phyloP scores from a whole-genome alignment of 768 basidiomycete genomes.

The Chlorophyllum brunneum region DNA sequence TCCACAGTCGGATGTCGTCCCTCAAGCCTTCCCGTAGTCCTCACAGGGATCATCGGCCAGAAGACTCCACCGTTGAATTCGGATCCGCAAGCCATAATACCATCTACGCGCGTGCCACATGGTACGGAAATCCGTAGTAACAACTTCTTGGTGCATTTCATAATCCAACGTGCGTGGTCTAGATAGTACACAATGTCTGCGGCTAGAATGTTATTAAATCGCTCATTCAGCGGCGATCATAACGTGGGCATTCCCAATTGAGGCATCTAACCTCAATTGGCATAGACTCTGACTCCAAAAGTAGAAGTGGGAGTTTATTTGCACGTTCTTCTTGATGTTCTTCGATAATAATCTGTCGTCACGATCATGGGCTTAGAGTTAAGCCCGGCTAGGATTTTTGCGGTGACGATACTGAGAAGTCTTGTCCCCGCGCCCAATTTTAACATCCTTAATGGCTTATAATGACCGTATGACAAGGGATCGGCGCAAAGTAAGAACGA shows the following conservation, averaged over 20 bases:
- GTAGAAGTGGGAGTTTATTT: slow-evolving; percentile 38
- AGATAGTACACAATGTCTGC: slow-evolving; percentile 81
- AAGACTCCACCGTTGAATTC: slow-evolving; percentile 43
- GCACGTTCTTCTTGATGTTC: slow-evolving; percentile 62
- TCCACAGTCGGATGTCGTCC: slow-evolving; percentile 56
- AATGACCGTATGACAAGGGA: neutral
- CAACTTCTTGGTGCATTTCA: slow-evolving; percentile 49
- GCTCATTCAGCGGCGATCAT: slow-evolving; percentile 29
- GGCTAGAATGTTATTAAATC: slow-evolving; percentile 70
- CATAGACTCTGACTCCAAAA: slow-evolving; percentile 7
- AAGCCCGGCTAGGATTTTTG: slow-evolving; percentile 31
- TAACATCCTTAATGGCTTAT: slow-evolving; percentile 42
- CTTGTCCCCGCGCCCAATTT: slow-evolving; percentile 89
- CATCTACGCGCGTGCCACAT: slow-evolving; percentile 11
- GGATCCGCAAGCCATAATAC: neutral
- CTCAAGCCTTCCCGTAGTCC: slow-evolving; percentile 61
- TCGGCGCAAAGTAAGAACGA: slow-evolving; percentile 27
- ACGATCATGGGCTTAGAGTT: slow-evolving; percentile 34
- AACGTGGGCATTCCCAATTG: slow-evolving; percentile 59
- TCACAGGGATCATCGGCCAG: slow-evolving; percentile 70
- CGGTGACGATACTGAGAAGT: slow-evolving; percentile 67
- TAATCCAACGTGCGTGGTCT: slow-evolving; percentile 67
- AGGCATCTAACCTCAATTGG: slow-evolving; percentile 45
- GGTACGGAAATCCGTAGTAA: slow-evolving; percentile 32
- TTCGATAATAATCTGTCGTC: slow-evolving; percentile 74